Conservation (phyloP, 139 green algal species). For the Volvox reticuliferus region DNA sequence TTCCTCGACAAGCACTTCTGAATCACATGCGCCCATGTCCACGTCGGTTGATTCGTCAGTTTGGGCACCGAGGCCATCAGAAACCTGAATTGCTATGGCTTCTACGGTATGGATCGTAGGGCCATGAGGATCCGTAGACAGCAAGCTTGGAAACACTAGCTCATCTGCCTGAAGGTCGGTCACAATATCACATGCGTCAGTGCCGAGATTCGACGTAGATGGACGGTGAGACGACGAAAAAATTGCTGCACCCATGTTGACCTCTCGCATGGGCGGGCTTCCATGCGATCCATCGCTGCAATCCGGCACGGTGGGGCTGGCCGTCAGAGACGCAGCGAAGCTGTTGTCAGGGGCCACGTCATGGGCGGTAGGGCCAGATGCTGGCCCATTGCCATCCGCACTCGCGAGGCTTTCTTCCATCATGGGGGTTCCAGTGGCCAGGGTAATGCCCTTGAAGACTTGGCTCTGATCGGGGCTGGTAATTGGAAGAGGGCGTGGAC, state of each 20-base stretch:
- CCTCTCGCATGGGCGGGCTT: constrained; percentile 15
- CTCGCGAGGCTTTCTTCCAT: not conserved
- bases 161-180: not conserved
- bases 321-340: constrained; percentile 3
- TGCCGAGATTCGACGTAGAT: not conserved
- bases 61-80: not conserved
- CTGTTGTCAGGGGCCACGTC: not conserved
- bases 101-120: not conserved
- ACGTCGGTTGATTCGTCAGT: not conserved
- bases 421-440: not conserved
- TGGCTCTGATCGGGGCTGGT: constrained; percentile 12
- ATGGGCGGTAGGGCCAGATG: not conserved
- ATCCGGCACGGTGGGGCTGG: constrained; percentile 14
- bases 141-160: constrained; percentile 39
- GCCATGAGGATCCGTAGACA: not conserved
- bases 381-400: not conserved
- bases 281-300: not conserved
- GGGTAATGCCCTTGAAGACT: not conserved
- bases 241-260: constrained; percentile 21
- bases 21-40: not conserved
- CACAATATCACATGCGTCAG: not conserved
- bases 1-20: not conserved
- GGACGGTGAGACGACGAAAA: not conserved
- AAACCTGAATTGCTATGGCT: not conserved
- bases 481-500: not conserved